Evolutionary conservation across 441 rosid genomes (phyloP).

Genomic region (Viola pubescens): DNA sequence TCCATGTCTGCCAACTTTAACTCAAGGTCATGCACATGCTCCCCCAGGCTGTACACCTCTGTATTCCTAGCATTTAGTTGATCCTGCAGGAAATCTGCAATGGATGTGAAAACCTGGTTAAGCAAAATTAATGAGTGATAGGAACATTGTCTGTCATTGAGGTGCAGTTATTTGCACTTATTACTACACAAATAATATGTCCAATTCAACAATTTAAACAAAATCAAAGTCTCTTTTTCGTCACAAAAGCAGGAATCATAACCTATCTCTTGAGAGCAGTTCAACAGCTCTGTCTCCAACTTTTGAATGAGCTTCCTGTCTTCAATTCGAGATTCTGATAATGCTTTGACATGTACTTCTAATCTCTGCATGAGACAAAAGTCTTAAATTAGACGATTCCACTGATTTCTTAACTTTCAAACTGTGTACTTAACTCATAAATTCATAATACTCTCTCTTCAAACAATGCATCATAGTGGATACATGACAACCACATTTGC

Average conservation of each 20-base stretch:
- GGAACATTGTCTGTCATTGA: not conserved
- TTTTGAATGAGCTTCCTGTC: constrained; percentile 44
- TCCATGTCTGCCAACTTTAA: constrained; percentile 48
- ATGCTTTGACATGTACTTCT: constrained; percentile 50
- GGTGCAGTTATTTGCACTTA: not conserved
- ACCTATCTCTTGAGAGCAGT: constrained; percentile 87
- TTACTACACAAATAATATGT: not conserved
- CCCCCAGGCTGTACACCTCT: constrained; percentile 46
- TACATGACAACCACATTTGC: not conserved
- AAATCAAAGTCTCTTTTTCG: not conserved
- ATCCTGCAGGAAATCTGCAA: constrained; percentile 74
- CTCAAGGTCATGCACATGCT: constrained; percentile 51
- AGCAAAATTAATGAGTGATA: constrained; percentile 8
- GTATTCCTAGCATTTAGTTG: constrained; percentile 53
- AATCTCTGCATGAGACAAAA: constrained; percentile 39
- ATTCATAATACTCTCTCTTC: not conserved
- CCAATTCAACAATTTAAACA: not conserved
- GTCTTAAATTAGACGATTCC: constrained; percentile 7
- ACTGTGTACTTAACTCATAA: not conserved
- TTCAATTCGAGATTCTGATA: constrained; percentile 48
- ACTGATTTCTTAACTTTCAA: not conserved
- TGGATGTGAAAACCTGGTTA: constrained; percentile 10
- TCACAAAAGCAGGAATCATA: constrained; percentile 12
- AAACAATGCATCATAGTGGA: not conserved
- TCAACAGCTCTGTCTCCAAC: constrained; percentile 65